These are phyloP conservation scores for Nigrospora osmanthi DNA, from an alignment of 2,329 filamentous ascomycete genomes.

Conservation along the genomic window DNA sequence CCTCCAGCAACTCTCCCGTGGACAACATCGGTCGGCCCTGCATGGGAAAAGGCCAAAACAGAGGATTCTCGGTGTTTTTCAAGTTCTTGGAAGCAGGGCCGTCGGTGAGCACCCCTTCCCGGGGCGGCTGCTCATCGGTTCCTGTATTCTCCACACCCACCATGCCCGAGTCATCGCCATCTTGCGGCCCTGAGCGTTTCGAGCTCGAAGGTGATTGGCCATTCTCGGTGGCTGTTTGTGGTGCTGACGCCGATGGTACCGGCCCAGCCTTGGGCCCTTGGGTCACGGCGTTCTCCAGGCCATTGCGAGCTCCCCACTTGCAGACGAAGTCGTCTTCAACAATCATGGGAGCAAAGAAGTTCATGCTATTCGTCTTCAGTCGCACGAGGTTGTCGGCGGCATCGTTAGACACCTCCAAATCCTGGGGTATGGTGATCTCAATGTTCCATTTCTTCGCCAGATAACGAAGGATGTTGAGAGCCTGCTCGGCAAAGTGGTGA, in stretches of 20 bases:
- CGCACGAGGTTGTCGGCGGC: slow-evolving; percentile 31
- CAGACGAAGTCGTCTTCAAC: slow-evolving; percentile 38
- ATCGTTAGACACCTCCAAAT: slow-evolving; percentile 23
- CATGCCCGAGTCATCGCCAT: no score
- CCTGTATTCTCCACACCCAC: no score
- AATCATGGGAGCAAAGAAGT: slow-evolving; percentile 48
- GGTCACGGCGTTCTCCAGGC: no score
- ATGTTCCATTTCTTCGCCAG: slow-evolving; percentile 53
- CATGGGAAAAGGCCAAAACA: slow-evolving; percentile 56
- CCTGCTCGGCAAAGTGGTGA: slow-evolving; percentile 53
- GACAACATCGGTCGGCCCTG: slow-evolving; percentile 48
- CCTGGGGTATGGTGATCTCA: slow-evolving; percentile 33
- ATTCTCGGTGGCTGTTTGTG: neutral
- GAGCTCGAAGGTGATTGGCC: no score
- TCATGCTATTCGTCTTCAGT: slow-evolving; percentile 43
- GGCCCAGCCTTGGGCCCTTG: no score
- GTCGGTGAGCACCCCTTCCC: neutral
- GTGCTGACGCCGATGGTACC: slow-evolving; percentile 4
- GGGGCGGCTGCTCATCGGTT: no score
- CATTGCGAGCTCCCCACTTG: slow-evolving; percentile 28
- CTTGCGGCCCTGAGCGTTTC: no score
- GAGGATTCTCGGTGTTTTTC: slow-evolving; percentile 39
- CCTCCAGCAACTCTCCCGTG: slow-evolving; percentile 34
- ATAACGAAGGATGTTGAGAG: slow-evolving; percentile 50
- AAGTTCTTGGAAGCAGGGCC: slow-evolving; percentile 9